Evolutionary conservation across 2,329 filamentous ascomycete species (phyloP), one percentile per base, ranked within the genome.

Genomic region (Cordyceps farinosa): DNA sequence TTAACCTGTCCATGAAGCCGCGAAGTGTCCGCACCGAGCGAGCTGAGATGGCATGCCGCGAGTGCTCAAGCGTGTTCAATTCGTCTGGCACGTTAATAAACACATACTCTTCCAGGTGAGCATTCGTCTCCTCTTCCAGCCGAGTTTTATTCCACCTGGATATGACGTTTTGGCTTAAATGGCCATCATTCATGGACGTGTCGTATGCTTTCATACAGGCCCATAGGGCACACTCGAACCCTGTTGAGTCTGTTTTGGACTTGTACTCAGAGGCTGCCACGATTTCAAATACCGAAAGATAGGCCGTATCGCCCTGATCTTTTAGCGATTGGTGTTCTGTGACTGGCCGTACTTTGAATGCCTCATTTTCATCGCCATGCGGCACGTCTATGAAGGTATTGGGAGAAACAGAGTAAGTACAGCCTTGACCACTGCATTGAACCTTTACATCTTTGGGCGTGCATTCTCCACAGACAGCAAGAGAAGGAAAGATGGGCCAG

Each of bases 391-490:
- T 62, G 1, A 71, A 71, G 2, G 71, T 76, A 2, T 68, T 71
- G 1, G 69, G 68, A 13, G 69, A 64, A 45, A 73, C 71, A 2
- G 68, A 69, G 56, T 75, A 75, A 3, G 58, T 68, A 48, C 76
- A 77, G 2, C 65, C 67, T 11, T 71, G 62, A 0, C 62, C 50
- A 45, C 66, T 66, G 62, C 72, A 73, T 11, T 47, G 45, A 2
- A 57, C 53, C 2, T 56, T 66, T 17, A 71, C 65, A 1, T 38
- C 50, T 8, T 67, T 48, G 0, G 66, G 13, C 0, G 53, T 56
- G 58, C 75, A 77, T n/a, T 70, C 70, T 7, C 74, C 75, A 42
- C 76, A 78, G 4, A 75, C 73, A 4, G 69, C 75, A 5, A 77
- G 59, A 0, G 74, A 74, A 2, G 76, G 74, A n/a, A 75, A 70